phyloP scores from a whole-genome alignment of 1,139 yeast species.

The Geotrichum australiense region DNA sequence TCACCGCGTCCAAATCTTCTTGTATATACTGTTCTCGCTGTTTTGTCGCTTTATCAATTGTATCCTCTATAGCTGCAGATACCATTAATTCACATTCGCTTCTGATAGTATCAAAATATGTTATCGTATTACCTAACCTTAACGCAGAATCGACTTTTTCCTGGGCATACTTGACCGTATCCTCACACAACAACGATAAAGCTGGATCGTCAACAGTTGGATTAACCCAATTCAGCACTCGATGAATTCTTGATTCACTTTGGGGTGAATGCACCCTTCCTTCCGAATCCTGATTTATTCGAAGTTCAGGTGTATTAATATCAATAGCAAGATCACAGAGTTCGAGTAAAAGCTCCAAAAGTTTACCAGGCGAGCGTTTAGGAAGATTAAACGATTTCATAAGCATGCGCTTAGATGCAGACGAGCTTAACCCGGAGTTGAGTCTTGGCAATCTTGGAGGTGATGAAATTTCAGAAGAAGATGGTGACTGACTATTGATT shows the following conservation, averaged over 20 bases:
- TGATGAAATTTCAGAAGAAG: conserved; percentile 19
- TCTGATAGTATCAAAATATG: conserved; percentile 73
- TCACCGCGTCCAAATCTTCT: conserved; percentile 20
- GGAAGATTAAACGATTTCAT: conserved; percentile 23
- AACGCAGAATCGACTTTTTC: conserved; percentile 70
- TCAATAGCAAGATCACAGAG: conserved; percentile 70
- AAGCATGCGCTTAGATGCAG: conserved; percentile 15
- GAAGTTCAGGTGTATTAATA: conserved; percentile 50
- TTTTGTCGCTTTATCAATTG: conserved; percentile 48
- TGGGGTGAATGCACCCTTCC: conserved; percentile 49
- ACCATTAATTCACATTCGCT: conserved; percentile 75
- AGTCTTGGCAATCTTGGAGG: conserved; percentile 23
- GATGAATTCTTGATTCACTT: conserved; percentile 57
- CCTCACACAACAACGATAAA: conserved; percentile 53
- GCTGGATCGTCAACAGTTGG: conserved; percentile 58
- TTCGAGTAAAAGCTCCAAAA: conserved; percentile 56
- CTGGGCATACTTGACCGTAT: conserved; percentile 55
- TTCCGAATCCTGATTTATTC: conserved; percentile 11
- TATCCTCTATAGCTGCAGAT: conserved; percentile 54
- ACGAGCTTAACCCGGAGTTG: conserved; percentile 5
- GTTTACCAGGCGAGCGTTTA: conserved; percentile 55
- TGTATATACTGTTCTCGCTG: conserved; percentile 24
- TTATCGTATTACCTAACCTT: conserved; percentile 67
- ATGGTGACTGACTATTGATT: conserved; percentile 16
- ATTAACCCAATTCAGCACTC: conserved; percentile 47